Evolutionary conservation across 495 filamentous ascomycete genomes (phyloP), one percentile per base, ranked within the genome.

Genomic region (Penicillium parvum): DNA sequence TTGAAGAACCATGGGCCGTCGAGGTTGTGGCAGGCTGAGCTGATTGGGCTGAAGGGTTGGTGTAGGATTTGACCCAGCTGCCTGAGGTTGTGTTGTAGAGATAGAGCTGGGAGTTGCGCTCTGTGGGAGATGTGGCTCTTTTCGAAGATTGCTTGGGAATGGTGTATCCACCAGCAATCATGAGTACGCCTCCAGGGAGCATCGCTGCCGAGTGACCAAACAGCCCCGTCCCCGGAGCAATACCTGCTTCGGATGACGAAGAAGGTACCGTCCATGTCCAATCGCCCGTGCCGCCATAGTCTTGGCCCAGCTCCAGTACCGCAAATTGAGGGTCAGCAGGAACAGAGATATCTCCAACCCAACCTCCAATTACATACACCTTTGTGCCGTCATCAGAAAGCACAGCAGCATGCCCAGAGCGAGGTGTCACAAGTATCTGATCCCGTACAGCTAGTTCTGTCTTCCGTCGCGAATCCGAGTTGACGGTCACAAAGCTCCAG

Each of bases 161-260:
- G 7, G 55, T 68, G 47, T 86, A 89, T 2, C 91, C 91, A 11
- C 91, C 91, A 32, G 82, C 75, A 19, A 95, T 68, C 84, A 96
- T 86, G 86, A 97, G 88, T 0, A 95, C 76, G 47, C 83, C 85
- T 2, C 90, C 91, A 14, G 86, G 83, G 11, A 97, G 75, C 73
- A 96, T 78, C 4, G 72, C 76, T 4, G 88, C 87, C 2, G 84
- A 91, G 60, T 97, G 91, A 3, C 91, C 91, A 56, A 86, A 94
- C 3, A 94, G 66, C 0, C 88, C 89, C 3, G 69, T 52, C 5
- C 75, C 77, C 37, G 72, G 63, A 2, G 60, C 45, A 2, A 77
- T 63, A 1, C 64, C 69, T n/a, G 47, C 20, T 10, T 66, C 42
- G 4, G 59, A 46, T 4, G 63, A 52, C 0, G 59, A 53, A 2